Evolutionary conservation across 805 yeast species (phyloP).

Genomic region (Jamesozyma piceae): DNA sequence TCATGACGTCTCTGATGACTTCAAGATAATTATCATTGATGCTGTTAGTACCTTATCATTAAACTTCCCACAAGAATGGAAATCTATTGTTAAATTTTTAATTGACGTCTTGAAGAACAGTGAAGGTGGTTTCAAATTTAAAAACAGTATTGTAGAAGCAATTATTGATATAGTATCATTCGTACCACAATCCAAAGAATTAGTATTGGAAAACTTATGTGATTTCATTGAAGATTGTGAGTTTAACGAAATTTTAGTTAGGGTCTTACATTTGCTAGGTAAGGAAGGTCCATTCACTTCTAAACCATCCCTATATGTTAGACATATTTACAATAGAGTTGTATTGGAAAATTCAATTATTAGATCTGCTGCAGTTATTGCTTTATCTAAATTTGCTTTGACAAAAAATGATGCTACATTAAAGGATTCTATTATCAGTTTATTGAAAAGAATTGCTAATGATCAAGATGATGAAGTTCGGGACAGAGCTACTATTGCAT

Average conservation of each 20-base stretch:
- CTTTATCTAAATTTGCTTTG: constrained; percentile 83
- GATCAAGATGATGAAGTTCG: constrained; percentile 96
- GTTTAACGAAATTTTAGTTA: constrained; percentile 85
- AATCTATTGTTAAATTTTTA: constrained; percentile 69
- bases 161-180: constrained; percentile 83
- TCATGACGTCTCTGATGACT: constrained; percentile 92
- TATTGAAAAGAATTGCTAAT: constrained; percentile 72
- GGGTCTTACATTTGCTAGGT: constrained; percentile 85
- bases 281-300: constrained; percentile 85
- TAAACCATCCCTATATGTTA: constrained; percentile 81
- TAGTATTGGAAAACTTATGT: constrained; percentile 80
- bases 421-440: constrained; percentile 57
- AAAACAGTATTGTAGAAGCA: constrained; percentile 84
- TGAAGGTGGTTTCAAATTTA: constrained; percentile 81
- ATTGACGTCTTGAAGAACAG: constrained; percentile 71
- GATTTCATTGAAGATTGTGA: constrained; percentile 98
- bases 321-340: constrained; percentile 94
- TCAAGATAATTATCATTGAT: constrained; percentile 87
- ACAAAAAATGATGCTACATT: constrained; percentile 59
- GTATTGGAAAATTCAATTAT: constrained; percentile 92
- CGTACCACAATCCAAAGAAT: constrained; percentile 72
- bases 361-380: constrained; percentile 90
- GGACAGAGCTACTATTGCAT: constrained; percentile 87
- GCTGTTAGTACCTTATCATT: constrained; percentile 87
- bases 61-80: constrained; percentile 87